Base-by-base conservation (phyloP, 2,329 filamentous ascomycete genomes). In the Apiospora pterosperma region DNA sequence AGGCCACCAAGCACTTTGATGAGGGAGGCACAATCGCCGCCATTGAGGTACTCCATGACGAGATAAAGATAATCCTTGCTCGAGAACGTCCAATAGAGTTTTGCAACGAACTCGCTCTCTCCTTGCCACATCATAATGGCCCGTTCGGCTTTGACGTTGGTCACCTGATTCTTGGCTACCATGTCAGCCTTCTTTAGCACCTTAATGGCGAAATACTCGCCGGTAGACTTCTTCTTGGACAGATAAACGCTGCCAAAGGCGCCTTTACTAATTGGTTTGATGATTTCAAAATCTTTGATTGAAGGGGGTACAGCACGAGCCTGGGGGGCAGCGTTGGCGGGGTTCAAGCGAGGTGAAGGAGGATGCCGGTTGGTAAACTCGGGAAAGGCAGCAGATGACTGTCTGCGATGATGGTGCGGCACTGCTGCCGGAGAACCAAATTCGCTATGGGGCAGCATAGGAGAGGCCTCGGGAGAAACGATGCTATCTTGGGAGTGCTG, bases 121-220 rank as follows among this genome's bases (percentile, higher is more conserved):
- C 96, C 96, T 80, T 99, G 96, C 92, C 96, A 98, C 96, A 99
- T 99, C 96, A 99, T 98, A 75, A 99, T 99, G 25, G 96, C 96
- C 69, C 96, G 88, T 79, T 99, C 96, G 10, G 96, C 96, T 79
- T 99, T 98, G 73, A 99, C 96, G 74, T 99, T 99, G 70, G 96
- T 97, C 71, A 99, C 94, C 76, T 99, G 96, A 76, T 99, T 99
- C 79, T 99, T 99, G 67, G 96, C 96, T 67, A 99, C 93, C 96
- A 99, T 99, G 82, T 99, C 96, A n/a, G 96, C 94, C 79, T 99
- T 99, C 76, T 98, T 98, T 66, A 99, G 79, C 1, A 98, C 96
- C 75, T 99, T 99, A 81, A 99, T 98, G 11, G 96, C 96, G 76
- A 95, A 99, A 77, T 99, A 99, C 73, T 99, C 96, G 58, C 94